Evolutionary conservation across 345 rosid species (phyloP).

Genomic region (Streptanthus diversifolius): DNA sequence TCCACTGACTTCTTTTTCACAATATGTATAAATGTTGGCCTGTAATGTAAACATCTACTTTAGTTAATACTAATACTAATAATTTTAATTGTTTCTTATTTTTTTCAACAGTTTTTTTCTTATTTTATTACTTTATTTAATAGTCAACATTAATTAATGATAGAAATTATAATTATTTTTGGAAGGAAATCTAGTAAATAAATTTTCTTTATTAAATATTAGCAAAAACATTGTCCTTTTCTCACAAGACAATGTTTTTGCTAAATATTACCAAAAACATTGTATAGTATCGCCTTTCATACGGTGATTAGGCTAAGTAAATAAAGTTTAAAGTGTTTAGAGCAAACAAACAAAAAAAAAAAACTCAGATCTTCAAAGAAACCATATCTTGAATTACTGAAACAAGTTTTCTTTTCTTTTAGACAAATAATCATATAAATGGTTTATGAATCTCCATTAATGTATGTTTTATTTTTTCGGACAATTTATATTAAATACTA

Average conservation of each 20-base stretch:
- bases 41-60: constrained; percentile 19
- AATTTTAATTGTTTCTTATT: background rate
- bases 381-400: background rate
- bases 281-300: background rate
- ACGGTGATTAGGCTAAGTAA: background rate
- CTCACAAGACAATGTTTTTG: too few species aligned
- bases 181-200: background rate
- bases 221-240: too few species aligned
- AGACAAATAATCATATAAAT: background rate
- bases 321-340: background rate
- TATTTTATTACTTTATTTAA: too few species aligned
- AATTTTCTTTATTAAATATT: too few species aligned
- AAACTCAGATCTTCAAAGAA: background rate
- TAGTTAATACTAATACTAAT: too few species aligned
- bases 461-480: background rate
- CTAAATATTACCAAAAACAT: background rate
- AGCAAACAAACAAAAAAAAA: background rate
- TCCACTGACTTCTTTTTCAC: constrained; percentile 72
- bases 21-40: constrained; percentile 75
- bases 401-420: background rate
- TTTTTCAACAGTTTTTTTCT: background rate
- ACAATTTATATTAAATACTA: background rate
- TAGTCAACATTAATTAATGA: background rate
- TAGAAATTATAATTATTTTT: too few species aligned
- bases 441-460: background rate